These are phyloP conservation scores for Vigna hirtella DNA, from an alignment of 306 rosid genomes.

Conservation along the genomic window DNA sequence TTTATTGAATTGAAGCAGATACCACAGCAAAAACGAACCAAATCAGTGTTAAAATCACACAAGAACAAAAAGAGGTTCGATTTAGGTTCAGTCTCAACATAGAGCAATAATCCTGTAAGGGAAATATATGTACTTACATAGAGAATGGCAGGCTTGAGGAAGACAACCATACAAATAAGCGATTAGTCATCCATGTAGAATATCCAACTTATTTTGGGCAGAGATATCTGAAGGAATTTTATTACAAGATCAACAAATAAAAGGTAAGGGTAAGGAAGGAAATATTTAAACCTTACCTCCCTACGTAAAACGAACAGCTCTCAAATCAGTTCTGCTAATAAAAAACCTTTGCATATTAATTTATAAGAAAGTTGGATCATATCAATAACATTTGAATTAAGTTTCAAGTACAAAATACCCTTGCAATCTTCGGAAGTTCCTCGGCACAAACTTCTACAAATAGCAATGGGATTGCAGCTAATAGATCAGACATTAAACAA, in stretches of 20 bases:
- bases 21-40: not conserved
- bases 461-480: constrained; percentile 15
- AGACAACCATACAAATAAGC: not conserved
- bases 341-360: constrained; percentile 9
- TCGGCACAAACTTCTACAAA: constrained; percentile 24
- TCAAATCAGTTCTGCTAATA: constrained; percentile 3
- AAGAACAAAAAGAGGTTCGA: not conserved
- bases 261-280: constrained; percentile 9
- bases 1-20: not conserved
- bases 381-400: constrained; percentile 27
- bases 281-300: constrained; percentile 37
- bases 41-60: not conserved
- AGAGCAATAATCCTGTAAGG: too few species aligned
- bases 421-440: constrained; percentile 37
- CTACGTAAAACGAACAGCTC: constrained; percentile 23
- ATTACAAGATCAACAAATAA: not conserved
- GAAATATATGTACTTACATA: too few species aligned
- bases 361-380: constrained; percentile 24
- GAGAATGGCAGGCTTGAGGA: too few species aligned
- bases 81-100: too few species aligned
- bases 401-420: constrained; percentile 4
- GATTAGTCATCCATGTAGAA: not conserved
- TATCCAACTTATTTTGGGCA: not conserved
- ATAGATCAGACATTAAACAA: constrained; percentile 32
- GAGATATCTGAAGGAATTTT: not conserved